Conservation (phyloP, 495 filamentous ascomycete genomes). For the Monascus purpureus region DNA sequence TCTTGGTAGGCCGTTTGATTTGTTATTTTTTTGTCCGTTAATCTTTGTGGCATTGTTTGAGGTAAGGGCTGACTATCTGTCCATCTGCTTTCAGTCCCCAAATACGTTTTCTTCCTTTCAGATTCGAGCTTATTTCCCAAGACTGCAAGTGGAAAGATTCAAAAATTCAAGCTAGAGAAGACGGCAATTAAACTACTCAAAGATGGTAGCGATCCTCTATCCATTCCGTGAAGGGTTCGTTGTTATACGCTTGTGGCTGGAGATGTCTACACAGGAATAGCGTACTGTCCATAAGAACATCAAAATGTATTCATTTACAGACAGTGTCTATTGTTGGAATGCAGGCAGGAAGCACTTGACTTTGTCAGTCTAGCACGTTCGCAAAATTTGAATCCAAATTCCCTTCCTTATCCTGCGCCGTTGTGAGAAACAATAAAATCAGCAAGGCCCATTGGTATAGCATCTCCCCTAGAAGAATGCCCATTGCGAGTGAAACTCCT, state of each 20-base stretch:
- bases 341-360: no score
- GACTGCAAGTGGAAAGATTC: constrained; percentile 93
- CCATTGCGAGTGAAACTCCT: no score
- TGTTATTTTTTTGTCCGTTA: constrained; percentile 1
- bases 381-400: no score
- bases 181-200: constrained; percentile 36
- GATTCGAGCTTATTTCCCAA: constrained; percentile 58
- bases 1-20: constrained; percentile 36
- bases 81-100: constrained; percentile 44
- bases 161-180: constrained; percentile 81
- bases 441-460: no score
- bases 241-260: background rate
- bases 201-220: constrained; percentile 4
- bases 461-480: no score
- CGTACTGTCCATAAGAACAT: no score
- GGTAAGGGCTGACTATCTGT: background rate
- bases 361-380: no score
- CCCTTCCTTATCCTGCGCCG: no score
- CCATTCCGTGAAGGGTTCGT: background rate
- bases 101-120: constrained; percentile 69
- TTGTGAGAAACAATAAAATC: no score
- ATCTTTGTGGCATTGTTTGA: background rate
- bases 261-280: no score
- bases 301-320: no score
- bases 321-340: no score